Conservation (phyloP, 2,329 filamentous ascomycete species). For the Coniella lustricola region DNA sequence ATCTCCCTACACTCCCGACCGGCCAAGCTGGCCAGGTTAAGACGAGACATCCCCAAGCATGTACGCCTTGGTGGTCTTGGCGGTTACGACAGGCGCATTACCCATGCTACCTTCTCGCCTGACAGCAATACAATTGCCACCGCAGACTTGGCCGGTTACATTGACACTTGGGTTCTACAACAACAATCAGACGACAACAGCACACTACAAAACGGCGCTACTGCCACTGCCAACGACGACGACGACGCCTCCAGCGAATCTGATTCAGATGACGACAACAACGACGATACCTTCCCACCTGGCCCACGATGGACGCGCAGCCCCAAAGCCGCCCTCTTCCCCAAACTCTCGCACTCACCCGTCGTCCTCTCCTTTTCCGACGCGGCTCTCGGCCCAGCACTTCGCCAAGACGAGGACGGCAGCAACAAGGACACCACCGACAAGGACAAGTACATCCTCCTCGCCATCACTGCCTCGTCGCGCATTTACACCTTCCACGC, state of each 20-base stretch:
- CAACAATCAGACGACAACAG: constrained; percentile 42
- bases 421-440: constrained; percentile 6
- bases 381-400: constrained; percentile 30
- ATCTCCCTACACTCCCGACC: constrained; percentile 33
- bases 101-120: constrained; percentile 67
- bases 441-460: constrained; percentile 11
- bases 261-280: constrained; percentile 20
- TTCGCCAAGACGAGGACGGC: constrained; percentile 15
- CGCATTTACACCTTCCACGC: constrained; percentile 75
- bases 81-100: constrained; percentile 70
- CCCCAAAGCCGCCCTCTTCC: constrained; percentile 61
- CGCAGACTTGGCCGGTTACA: constrained; percentile 73
- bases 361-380: constrained; percentile 62
- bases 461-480: constrained; percentile 48
- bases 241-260: constrained; percentile 26
- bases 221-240: constrained; percentile 24
- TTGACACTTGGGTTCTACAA: constrained; percentile 79
- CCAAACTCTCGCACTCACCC: constrained; percentile 58
- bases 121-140: constrained; percentile 74
- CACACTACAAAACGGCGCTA: constrained; percentile 27
- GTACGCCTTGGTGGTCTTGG: constrained; percentile 59
- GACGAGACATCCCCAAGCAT: constrained; percentile 47
- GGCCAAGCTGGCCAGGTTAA: constrained; percentile 44
- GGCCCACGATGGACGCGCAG: constrained; percentile 70
- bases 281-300: constrained; percentile 26